Evolutionary conservation across 2,329 filamentous ascomycete species (phyloP).

Genomic region (Xylariaceae sp.): DNA sequence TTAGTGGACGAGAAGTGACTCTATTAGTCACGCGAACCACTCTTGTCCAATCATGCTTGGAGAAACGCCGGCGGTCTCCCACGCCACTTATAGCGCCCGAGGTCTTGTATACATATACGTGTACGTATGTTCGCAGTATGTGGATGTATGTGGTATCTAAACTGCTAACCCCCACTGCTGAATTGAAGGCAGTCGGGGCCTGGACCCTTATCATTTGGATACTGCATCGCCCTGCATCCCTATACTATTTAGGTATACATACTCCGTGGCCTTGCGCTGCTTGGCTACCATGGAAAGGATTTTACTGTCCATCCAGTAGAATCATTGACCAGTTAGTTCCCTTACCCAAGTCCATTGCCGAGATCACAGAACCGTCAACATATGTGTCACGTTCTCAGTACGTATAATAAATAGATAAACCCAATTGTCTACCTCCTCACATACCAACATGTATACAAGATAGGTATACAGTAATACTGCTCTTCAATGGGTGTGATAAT

Average conservation of each 20-base stretch:
- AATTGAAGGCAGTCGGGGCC: conserved; percentile 10
- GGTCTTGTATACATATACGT: background rate
- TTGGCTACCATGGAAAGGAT: background rate
- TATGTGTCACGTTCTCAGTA: too few species aligned
- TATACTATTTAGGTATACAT: too few species aligned
- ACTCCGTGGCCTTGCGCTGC: background rate
- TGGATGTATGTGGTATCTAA: too few species aligned
- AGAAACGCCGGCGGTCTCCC: conserved; percentile 1
- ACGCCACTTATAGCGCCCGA: conserved; percentile 8
- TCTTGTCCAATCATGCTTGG: conserved; percentile 10
- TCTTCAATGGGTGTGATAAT: too few species aligned
- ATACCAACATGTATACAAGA: too few species aligned
- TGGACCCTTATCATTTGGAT: conserved; percentile 21
- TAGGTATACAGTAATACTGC: too few species aligned
- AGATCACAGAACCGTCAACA: background rate
- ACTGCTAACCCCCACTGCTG: conserved; percentile 22
- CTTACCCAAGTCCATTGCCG: background rate
- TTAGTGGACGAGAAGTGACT: conserved; percentile 10
- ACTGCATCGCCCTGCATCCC: conserved; percentile 10
- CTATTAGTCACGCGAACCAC: conserved; percentile 24
- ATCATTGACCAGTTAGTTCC: background rate
- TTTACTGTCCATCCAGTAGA: background rate
- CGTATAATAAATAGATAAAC: too few species aligned
- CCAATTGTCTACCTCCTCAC: too few species aligned
- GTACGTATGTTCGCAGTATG: too few species aligned